These are phyloP conservation scores for Coemansia sp. DNA, from an alignment of 192 early-diverging fungal genomes.

Conservation along the genomic window DNA sequence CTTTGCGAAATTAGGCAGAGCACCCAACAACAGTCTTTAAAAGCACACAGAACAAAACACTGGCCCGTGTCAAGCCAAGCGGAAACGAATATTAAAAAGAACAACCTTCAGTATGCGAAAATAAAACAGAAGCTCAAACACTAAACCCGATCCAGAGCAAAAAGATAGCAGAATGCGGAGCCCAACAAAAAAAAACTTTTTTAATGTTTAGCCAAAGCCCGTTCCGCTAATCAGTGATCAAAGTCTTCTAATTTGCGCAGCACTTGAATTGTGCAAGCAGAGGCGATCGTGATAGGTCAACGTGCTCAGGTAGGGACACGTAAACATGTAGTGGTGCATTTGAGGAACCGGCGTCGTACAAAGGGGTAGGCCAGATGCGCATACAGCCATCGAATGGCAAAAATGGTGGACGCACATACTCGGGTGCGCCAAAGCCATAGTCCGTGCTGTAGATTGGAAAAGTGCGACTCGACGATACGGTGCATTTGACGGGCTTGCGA, in stretches of 20 bases:
- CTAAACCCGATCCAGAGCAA: constrained; percentile 1
- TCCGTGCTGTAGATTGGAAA: constrained; percentile 49
- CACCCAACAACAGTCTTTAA: too few species aligned
- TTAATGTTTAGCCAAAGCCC: not conserved
- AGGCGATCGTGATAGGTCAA: constrained; percentile 34
- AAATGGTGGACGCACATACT: constrained; percentile 43
- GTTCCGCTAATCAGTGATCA: not conserved
- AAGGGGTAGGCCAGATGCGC: constrained; percentile 49
- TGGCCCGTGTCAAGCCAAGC: not conserved
- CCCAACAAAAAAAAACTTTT: not conserved
- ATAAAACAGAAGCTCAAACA: not conserved
- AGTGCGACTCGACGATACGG: constrained; percentile 37
- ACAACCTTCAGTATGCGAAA: not conserved
- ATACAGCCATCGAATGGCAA: constrained; percentile 48
- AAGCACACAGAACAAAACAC: not conserved
- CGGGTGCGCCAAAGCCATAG: constrained; percentile 46
- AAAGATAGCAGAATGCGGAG: not conserved
- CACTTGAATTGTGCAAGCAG: constrained; percentile 24
- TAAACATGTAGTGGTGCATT: constrained; percentile 39
- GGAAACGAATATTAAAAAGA: not conserved
- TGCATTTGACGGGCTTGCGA: constrained; percentile 31
- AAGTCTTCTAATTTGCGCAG: not conserved
- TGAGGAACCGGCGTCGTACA: not conserved
- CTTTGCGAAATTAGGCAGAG: not conserved
- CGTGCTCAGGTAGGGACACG: constrained; percentile 38